A percentile compares a stretch with the other conserved stretches of the same genome.
These are phyloP conservation scores for Coniella lustricola DNA, from an alignment of 2,329 filamentous ascomycete species.

Conservation along the genomic window DNA sequence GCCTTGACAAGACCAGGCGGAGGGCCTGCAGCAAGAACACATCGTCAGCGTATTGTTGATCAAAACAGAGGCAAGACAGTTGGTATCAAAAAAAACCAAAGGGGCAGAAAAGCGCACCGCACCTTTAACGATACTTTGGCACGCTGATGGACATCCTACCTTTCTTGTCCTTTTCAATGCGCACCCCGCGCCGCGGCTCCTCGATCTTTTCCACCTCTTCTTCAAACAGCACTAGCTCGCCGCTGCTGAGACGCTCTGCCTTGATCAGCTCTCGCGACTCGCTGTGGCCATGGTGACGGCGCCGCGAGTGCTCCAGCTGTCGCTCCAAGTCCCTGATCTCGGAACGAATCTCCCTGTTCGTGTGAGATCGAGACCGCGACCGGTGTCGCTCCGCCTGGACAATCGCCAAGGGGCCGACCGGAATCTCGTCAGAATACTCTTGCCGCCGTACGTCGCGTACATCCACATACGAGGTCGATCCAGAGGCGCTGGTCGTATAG, in stretches of 20 bases:
- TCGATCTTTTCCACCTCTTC: slow-evolving; percentile 50
- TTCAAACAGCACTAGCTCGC: slow-evolving; percentile 57
- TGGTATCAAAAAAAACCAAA: slow-evolving; percentile 3
- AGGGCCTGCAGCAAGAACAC: slow-evolving; percentile 43
- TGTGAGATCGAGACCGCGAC: slow-evolving; percentile 34
- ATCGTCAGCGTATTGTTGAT: slow-evolving; percentile 1
- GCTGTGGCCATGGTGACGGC: slow-evolving; percentile 35
- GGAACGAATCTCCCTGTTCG: slow-evolving; percentile 59
- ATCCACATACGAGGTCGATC: slow-evolving; percentile 27
- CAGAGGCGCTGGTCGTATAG: slow-evolving; percentile 30
- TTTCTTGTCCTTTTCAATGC: slow-evolving; percentile 86
- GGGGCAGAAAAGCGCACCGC: slow-evolving; percentile 28
- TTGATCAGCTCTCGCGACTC: slow-evolving; percentile 41
- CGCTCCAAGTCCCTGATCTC: slow-evolving; percentile 68
- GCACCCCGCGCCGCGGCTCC: slow-evolving; percentile 49
- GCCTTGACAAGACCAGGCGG: slow-evolving; percentile 57
- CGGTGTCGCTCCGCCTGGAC: slow-evolving; percentile 26
- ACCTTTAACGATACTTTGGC: slow-evolving; percentile 60
- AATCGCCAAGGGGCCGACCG: slow-evolving; percentile 36
- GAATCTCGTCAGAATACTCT: slow-evolving; percentile 29
- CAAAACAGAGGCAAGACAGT: slow-evolving; percentile 15
- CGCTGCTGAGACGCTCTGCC: slow-evolving; percentile 51
- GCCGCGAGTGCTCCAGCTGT: slow-evolving; percentile 39
- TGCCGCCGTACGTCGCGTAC: slow-evolving; percentile 33
- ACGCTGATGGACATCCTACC: slow-evolving; percentile 89